Evolutionary conservation across 768 basidiomycete genomes (phyloP), one percentile per base, ranked within the genome.

Genomic region (Mrakia blollopis): DNA sequence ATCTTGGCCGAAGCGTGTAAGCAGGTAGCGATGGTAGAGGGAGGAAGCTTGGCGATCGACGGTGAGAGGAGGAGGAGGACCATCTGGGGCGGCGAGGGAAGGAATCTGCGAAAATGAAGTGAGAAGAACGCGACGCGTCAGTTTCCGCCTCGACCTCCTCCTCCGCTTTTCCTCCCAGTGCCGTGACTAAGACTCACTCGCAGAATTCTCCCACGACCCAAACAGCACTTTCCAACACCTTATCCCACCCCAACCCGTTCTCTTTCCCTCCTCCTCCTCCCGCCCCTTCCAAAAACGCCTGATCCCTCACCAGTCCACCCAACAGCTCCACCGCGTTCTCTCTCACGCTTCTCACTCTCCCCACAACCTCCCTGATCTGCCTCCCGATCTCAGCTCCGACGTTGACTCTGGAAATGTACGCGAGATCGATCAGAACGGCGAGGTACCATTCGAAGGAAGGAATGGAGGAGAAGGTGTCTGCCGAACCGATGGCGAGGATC

Each of bases 391-490:
- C 88, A 0, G 84, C 81, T 2, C 94, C 94, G 68, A 97, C 86
- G 79, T 91, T 86, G 68, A 90, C 92, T 37, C 89, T 88, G 71
- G 93, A 91, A 57, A 98, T 87, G 81, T 97, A 93, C 0, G 93
- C 90, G 13, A 98, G 86, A 81, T 98, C 94, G 65, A 98, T 88
- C 39, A 98, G 89, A 11, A 95, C 93, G 7, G 96, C 97, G 30
- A 98, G 87, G 83, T 94, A 97, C 96, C 97, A 99, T 82, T 98
- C 93, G 81, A 98, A 98, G 84, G 98, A 95, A 63, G 88, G 87
- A 37, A 99, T 87, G 80, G 94, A 91, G 72, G 90, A 89, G 82
- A 96, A 98, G 30, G 90, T 91, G 52, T 89, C 89, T 74, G 89
- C 88, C 2, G 92, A 91, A 76, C 92, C 91, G 80, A 98, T 92